phyloP scores from a whole-genome alignment of 2,329 filamentous ascomycete species.

The Alternaria dauci region DNA sequence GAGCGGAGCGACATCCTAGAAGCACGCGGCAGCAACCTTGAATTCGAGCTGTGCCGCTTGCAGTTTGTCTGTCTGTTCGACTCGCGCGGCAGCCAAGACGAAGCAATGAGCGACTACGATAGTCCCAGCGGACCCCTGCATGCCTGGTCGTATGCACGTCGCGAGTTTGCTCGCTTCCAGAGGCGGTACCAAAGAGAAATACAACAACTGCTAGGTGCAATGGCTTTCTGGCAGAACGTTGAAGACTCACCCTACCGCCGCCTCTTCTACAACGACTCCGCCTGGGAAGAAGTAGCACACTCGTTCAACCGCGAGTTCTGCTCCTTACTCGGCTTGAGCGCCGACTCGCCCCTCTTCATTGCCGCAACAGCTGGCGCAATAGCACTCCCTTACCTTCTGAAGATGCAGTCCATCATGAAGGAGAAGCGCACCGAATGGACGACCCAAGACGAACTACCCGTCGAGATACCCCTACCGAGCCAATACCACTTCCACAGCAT shows the following conservation, averaged over 20 bases:
- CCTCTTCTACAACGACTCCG: slow-evolving; percentile 76
- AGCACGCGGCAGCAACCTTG: slow-evolving; percentile 85
- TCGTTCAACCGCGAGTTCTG: slow-evolving; percentile 96
- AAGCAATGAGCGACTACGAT: slow-evolving; percentile 53
- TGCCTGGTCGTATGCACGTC: slow-evolving; percentile 78
- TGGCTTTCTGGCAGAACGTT: slow-evolving; percentile 81
- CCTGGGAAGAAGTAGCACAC: slow-evolving; percentile 84
- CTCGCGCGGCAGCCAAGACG: slow-evolving; percentile 53
- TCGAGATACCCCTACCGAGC: slow-evolving; percentile 71
- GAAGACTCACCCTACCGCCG: slow-evolving; percentile 77
- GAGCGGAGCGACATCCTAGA: slow-evolving; percentile 76
- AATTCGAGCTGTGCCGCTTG: slow-evolving; percentile 90
- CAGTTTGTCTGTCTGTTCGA: slow-evolving; percentile 88
- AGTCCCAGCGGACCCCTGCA: slow-evolving; percentile 59
- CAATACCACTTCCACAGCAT: slow-evolving; percentile 86
- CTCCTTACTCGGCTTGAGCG: slow-evolving; percentile 85
- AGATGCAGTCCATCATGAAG: slow-evolving; percentile 86
- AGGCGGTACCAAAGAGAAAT: slow-evolving; percentile 79
- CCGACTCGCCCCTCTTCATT: slow-evolving; percentile 91
- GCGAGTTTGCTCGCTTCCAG: slow-evolving; percentile 78
- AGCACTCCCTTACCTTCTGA: slow-evolving; percentile 86
- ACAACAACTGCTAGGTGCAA: slow-evolving; percentile 79
- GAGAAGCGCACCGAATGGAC: slow-evolving; percentile 96
- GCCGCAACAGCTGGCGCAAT: slow-evolving; percentile 92
- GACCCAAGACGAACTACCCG: slow-evolving; percentile 86